Conservation (phyloP, 2,329 filamentous ascomycete genomes). For the Sarocladiaceae sp. region DNA sequence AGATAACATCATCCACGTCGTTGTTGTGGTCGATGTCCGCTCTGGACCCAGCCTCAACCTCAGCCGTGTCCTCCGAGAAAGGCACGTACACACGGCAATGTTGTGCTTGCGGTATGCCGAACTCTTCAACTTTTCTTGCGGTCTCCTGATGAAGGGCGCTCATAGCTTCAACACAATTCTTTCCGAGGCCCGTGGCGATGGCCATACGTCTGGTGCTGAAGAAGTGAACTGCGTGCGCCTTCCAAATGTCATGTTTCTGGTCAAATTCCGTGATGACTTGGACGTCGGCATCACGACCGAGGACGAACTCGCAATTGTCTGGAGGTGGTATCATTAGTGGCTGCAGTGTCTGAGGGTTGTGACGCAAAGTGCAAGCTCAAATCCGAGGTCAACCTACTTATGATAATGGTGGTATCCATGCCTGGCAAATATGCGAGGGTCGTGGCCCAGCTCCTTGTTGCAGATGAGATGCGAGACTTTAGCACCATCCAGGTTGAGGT, state of each 20-base stretch:
- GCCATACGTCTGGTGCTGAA: background rate
- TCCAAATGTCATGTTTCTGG: background rate
- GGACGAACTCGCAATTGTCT: conserved; percentile 4
- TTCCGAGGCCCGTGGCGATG: background rate
- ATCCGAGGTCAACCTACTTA: too few species aligned
- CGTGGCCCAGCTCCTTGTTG: background rate
- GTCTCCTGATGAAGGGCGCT: background rate
- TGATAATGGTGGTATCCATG: background rate
- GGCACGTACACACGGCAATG: too few species aligned
- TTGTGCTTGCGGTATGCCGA: background rate
- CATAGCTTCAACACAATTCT: background rate
- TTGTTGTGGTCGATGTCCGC: background rate
- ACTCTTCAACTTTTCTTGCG: background rate
- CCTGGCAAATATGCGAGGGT: background rate
- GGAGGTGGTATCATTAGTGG: background rate
- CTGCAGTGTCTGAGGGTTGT: background rate
- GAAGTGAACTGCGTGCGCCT: background rate
- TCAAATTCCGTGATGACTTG: conserved; percentile 1
- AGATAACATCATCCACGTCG: conserved; percentile 1
- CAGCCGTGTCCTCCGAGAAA: too few species aligned
- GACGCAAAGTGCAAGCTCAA: too few species aligned
- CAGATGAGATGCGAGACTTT: background rate
- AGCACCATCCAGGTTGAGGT: background rate
- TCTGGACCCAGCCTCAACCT: background rate
- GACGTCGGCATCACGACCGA: conserved; percentile 3